These are phyloP conservation scores for Ogataea methanolica DNA, from an alignment of 805 yeast genomes.

Conservation along the genomic window DNA sequence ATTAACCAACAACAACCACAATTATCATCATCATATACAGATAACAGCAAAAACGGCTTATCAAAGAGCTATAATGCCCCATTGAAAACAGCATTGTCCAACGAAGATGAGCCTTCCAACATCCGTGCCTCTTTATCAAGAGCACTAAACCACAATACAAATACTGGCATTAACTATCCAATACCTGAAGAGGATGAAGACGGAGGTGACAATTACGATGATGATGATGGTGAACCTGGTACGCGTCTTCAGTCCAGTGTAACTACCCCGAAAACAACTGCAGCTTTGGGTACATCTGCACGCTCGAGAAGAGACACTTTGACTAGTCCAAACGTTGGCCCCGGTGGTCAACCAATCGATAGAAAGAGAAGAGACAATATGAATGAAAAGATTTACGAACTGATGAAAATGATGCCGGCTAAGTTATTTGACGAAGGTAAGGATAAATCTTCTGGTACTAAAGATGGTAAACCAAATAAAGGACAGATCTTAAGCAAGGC, in stretches of 20 bases:
- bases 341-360: slow-evolving; percentile 29
- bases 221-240: neutral
- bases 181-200: slow-evolving; percentile 16
- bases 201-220: slow-evolving; percentile 8
- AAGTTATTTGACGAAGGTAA: slow-evolving; percentile 37
- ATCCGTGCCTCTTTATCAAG: slow-evolving; percentile 20
- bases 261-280: neutral
- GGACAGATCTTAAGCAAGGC: slow-evolving; percentile 76
- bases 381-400: slow-evolving; percentile 54
- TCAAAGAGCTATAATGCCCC: too few species aligned
- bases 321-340: slow-evolving; percentile 7
- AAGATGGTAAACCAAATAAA: slow-evolving; percentile 81
- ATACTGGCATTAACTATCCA: slow-evolving; percentile 3
- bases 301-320: slow-evolving; percentile 16
- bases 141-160: slow-evolving; percentile 11
- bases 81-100: neutral
- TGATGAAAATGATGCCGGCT: slow-evolving; percentile 28
- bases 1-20: neutral
- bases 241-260: neutral
- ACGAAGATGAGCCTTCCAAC: slow-evolving; percentile 5
- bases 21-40: neutral
- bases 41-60: neutral
- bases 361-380: slow-evolving; percentile 52
- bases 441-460: slow-evolving; percentile 59
- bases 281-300: neutral